A percentile compares a stretch with the other conserved stretches of the same genome.
Conservation (phyloP, 768 basidiomycete species). For the Cystobasidium onofrii region DNA sequence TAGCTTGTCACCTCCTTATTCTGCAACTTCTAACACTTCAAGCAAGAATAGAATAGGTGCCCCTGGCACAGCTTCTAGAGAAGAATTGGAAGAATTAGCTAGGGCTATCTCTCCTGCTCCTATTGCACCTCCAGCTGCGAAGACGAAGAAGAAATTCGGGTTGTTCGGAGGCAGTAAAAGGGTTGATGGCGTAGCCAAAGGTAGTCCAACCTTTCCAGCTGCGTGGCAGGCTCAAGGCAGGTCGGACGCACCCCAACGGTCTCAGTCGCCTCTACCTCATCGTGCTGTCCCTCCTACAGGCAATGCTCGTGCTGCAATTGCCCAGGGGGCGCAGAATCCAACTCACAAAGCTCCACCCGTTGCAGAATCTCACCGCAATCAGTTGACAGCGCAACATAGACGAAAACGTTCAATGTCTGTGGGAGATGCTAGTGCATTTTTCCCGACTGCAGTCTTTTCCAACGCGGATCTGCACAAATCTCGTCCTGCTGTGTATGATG, state of each 20-base stretch:
- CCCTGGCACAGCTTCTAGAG: neutral
- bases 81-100: neutral
- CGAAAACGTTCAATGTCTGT: slow-evolving; percentile 21
- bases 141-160: slow-evolving; percentile 7
- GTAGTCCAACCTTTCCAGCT: neutral
- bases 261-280: neutral
- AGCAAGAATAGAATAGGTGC: neutral
- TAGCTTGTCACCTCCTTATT: neutral
- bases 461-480: neutral
- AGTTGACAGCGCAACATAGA: neutral
- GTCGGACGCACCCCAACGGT: neutral
- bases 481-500: neutral
- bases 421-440: neutral
- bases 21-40: neutral
- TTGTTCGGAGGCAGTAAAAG: neutral
- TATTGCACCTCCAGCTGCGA: neutral
- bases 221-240: neutral
- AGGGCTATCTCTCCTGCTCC: neutral
- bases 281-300: neutral
- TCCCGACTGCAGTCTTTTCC: neutral
- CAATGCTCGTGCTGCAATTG: neutral
- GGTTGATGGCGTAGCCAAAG: neutral
- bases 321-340: neutral
- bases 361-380: neutral
- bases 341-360: neutral